phyloP scores from a whole-genome alignment of 2,329 filamentous ascomycete genomes.

The Lomentospora prolificans region DNA sequence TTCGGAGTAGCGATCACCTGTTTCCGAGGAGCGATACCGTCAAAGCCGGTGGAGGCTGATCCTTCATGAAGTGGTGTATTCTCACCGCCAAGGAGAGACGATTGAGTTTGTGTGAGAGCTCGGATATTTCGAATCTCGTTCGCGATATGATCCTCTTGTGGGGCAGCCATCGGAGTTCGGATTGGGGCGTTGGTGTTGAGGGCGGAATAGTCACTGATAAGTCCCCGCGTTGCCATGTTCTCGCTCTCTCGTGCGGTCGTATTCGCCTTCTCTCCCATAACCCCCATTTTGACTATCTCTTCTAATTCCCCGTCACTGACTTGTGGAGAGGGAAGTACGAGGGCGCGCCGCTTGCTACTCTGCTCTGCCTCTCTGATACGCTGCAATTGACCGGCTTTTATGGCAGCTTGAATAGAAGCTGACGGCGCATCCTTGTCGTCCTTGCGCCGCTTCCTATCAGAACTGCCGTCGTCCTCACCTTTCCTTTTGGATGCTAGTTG shows the following conservation, averaged over 20 bases:
- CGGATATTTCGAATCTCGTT: slow-evolving; percentile 95
- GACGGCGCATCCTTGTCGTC: slow-evolving; percentile 75
- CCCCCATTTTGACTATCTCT: slow-evolving; percentile 97
- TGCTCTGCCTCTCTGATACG: slow-evolving; percentile 93
- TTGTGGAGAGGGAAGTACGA: slow-evolving; percentile 82
- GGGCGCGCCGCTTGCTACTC: slow-evolving; percentile 77
- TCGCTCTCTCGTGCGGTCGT: slow-evolving; percentile 66
- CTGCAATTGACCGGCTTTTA: slow-evolving; percentile 89
- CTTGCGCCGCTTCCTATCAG: slow-evolving; percentile 78
- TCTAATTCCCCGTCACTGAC: slow-evolving; percentile 89
- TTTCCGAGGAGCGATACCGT: slow-evolving; percentile 70
- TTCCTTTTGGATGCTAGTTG: slow-evolving; percentile 89
- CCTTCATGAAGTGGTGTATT: slow-evolving; percentile 85
- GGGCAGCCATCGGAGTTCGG: slow-evolving; percentile 79
- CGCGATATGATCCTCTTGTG: slow-evolving; percentile 89
- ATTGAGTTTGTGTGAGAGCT: slow-evolving; percentile 86
- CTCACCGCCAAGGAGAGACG: slow-evolving; percentile 84
- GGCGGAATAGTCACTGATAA: slow-evolving; percentile 78
- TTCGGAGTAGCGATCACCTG: slow-evolving; percentile 87
- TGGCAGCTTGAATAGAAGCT: slow-evolving; percentile 72
- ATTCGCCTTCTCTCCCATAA: slow-evolving; percentile 80
- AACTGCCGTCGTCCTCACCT: slow-evolving; percentile 71
- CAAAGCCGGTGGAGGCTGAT: slow-evolving; percentile 73
- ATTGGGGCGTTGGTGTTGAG: slow-evolving; percentile 79
- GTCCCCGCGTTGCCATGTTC: slow-evolving; percentile 72